A percentile compares a stretch with the other conserved stretches of the same genome.
Conservation (phyloP, 768 basidiomycete genomes). For the Pleurotus tuoliensis region DNA sequence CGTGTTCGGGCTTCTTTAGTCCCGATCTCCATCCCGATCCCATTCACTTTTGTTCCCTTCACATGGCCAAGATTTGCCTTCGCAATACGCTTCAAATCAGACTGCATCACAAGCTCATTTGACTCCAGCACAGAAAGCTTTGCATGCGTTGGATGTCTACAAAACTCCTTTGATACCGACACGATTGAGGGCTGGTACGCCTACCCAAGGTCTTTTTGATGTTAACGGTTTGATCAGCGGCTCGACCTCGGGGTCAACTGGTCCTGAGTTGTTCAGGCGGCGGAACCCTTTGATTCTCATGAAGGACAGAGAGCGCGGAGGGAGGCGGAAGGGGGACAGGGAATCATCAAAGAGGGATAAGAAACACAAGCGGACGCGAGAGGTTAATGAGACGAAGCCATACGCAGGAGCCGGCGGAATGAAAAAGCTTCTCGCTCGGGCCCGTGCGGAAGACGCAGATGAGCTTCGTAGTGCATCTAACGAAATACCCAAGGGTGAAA, state of each 20-base stretch:
- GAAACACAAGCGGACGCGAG: constrained; percentile 32
- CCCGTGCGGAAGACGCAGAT: not conserved
- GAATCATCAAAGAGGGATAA: constrained; percentile 36
- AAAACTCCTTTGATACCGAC: constrained; percentile 75
- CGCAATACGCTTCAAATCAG: not conserved
- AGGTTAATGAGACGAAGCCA: constrained; percentile 60
- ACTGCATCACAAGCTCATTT: constrained; percentile 2
- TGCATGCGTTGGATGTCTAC: constrained; percentile 74
- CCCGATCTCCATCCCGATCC: constrained; percentile 47
- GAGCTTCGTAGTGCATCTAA: not conserved
- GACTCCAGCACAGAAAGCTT: constrained; percentile 59
- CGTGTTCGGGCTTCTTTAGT: constrained; percentile 23
- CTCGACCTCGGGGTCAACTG: constrained; percentile 22
- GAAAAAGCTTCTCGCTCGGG: constrained; percentile 67
- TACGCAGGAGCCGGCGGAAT: constrained; percentile 78
- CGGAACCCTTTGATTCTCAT: constrained; percentile 48
- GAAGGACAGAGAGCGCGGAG: constrained; percentile 33
- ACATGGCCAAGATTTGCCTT: constrained; percentile 25
- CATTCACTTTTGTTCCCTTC: constrained; percentile 47
- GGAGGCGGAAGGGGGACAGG: constrained; percentile 30
- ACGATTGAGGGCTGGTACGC: constrained; percentile 32
- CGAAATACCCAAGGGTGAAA: constrained; percentile 25
- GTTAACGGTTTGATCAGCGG: constrained; percentile 28
- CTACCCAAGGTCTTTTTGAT: constrained; percentile 26
- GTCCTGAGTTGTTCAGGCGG: constrained; percentile 64